Base-by-base conservation (phyloP, 495 filamentous ascomycete genomes). In the Bathelium albidoporum region DNA sequence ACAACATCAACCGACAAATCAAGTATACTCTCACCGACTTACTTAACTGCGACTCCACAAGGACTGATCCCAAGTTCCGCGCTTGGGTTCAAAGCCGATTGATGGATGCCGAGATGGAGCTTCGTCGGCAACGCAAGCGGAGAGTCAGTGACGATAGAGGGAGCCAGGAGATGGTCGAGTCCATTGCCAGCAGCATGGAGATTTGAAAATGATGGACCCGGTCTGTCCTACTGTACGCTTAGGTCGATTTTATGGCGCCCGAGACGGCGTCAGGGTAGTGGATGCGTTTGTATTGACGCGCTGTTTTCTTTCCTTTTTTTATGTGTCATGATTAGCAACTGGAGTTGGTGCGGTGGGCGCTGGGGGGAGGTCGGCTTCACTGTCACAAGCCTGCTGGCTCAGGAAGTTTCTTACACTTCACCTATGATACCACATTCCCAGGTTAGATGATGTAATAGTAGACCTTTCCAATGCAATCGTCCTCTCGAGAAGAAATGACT, bases 21-120 rank as follows among this genome's bases (percentile, higher is more conserved):
- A 88, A 88, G 73, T 76, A 78, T 18, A 82, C 83, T 12, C 70
- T 88, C 64, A 88, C 85, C 2, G 83, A 85, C 68, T 76, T 88
- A 29, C 79, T 88, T 62, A 87, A 88, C 72, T 86, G 81, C 70
- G 80, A 83, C 31, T 73, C 77, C 24, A 81, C 85, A 12, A 77
- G 80, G 26, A 67, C 68, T 11, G 83, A 87, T 69, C 69, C 71
- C n/a, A 74, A 75, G 26, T 83, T 84, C 69, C 77, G 85, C 39
- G 79, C 74, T 10, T 87, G 84, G 85, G 80, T 87, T 2, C 84
- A 87, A 69, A 76, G 76, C 9, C 75, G 83, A 28, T 73, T 88
- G 29, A 84, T 87, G 80, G 82, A 87, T 68, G 81, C 82, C 43
- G 85, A 88, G 68, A 79, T 75, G 61, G 83, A 87, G 68, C 73